A percentile compares a stretch with the other conserved stretches of the same genome.
Conservation (phyloP, 768 basidiomycete genomes). For the Boletus tomentosulus region DNA sequence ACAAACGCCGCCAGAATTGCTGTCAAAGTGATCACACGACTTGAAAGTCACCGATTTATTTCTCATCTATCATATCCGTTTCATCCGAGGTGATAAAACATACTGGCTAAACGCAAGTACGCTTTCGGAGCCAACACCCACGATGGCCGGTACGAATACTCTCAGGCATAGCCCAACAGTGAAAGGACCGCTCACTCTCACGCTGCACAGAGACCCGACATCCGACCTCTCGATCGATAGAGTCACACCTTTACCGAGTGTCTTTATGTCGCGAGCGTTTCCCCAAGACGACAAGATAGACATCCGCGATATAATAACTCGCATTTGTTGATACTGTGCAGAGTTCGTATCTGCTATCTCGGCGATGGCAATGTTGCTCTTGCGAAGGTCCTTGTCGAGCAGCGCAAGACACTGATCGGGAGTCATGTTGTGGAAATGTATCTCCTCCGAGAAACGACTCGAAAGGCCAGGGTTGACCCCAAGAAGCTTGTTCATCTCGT, state of each 20-base stretch:
- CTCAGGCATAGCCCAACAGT: neutral
- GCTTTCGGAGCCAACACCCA: neutral
- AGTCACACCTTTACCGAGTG: conserved; percentile 30
- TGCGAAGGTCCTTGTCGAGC: conserved; percentile 44
- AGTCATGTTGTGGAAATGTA: conserved; percentile 50
- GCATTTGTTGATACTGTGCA: neutral
- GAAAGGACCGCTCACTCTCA: neutral
- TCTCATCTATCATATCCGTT: too few species aligned
- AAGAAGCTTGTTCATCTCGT: conserved; percentile 61
- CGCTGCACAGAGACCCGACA: neutral
- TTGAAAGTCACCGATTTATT: neutral
- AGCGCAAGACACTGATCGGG: conserved; percentile 48
- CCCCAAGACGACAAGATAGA: conserved; percentile 55
- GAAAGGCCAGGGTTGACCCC: conserved; percentile 57
- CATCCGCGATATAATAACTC: conserved; percentile 36
- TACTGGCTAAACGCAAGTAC: too few species aligned
- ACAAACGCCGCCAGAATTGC: too few species aligned
- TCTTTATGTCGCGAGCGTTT: conserved; percentile 63
- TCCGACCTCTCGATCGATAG: too few species aligned
- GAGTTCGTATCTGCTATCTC: conserved; percentile 23
- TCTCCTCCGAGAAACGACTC: conserved; percentile 43
- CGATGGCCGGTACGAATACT: neutral
- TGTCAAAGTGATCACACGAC: neutral
- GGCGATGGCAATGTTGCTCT: conserved; percentile 36
- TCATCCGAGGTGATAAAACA: too few species aligned